Evolutionary conservation across 345 rosid genomes (phyloP).

Genomic region (Nephelium lappaceum): DNA sequence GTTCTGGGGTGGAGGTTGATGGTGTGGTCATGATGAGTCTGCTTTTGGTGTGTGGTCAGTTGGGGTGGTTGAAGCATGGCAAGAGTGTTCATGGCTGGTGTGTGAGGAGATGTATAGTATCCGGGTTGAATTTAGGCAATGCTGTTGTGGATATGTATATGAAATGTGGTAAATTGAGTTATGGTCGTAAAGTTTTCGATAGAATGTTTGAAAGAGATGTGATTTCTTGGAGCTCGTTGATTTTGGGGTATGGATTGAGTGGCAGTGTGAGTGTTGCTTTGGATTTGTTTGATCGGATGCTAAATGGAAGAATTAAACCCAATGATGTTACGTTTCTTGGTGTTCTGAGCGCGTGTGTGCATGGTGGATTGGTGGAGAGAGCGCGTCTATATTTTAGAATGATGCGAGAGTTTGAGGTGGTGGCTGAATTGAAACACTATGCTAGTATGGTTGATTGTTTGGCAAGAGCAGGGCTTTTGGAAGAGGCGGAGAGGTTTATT

Average conservation of each 20-base stretch:
- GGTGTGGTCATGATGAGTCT: constrained; percentile 70
- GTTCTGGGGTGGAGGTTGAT: constrained; percentile 42
- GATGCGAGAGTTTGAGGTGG: constrained; percentile 45
- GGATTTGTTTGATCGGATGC: constrained; percentile 52
- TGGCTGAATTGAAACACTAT: constrained; percentile 54
- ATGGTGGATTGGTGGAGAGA: constrained; percentile 58
- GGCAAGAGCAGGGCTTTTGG: constrained; percentile 56
- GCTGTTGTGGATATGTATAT: constrained; percentile 60
- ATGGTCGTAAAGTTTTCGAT: constrained; percentile 42
- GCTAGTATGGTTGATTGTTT: constrained; percentile 61
- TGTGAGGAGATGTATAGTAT: constrained; percentile 40
- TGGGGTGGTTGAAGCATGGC: constrained; percentile 56
- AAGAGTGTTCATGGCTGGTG: constrained; percentile 71
- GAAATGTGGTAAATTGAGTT: constrained; percentile 41
- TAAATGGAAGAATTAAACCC: constrained; percentile 35
- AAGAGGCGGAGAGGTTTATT: constrained; percentile 60
- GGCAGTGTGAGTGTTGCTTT: constrained; percentile 41
- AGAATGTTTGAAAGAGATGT: constrained; percentile 53
- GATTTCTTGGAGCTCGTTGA: constrained; percentile 70
- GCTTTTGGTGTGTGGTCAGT: constrained; percentile 52
- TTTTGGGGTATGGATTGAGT: constrained; percentile 57
- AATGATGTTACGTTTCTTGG: constrained; percentile 71
- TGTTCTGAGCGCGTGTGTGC: constrained; percentile 63
- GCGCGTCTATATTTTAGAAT: constrained; percentile 41
- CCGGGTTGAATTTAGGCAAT: constrained; percentile 61